Percentiles rank a stretch among this genome's conserved stretches.
Evolutionary conservation across 2,329 filamentous ascomycete genomes (phyloP).

Genomic region (Apiospora saccharicola): DNA sequence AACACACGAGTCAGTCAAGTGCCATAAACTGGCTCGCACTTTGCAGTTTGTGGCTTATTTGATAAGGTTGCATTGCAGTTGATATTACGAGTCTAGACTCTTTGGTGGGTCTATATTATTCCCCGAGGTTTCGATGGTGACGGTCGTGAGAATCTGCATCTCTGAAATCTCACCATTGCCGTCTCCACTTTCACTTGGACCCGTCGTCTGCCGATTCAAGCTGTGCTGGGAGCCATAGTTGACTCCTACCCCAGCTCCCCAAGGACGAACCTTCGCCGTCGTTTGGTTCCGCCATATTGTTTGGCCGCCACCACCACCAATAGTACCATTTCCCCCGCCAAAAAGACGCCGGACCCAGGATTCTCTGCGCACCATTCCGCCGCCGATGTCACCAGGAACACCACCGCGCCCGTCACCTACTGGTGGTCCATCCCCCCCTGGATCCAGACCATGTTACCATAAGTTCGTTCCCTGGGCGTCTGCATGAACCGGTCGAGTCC

Average conservation of each 20-base stretch:
- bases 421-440: background rate
- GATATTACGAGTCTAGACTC: background rate
- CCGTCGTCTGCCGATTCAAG: conserved; percentile 3
- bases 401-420: background rate
- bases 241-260: background rate
- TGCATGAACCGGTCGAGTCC: conserved; percentile 23
- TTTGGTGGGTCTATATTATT: background rate
- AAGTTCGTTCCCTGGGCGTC: background rate
- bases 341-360: background rate
- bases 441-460: conserved; percentile 22
- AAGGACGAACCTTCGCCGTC: background rate
- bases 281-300: background rate
- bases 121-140: conserved; percentile 1
- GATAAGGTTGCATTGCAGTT: background rate
- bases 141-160: conserved; percentile 13
- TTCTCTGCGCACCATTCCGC: background rate
- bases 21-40: background rate
- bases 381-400: too few species aligned
- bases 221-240: background rate
- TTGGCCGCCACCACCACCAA: background rate
- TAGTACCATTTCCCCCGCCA: background rate
- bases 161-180: background rate
- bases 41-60: background rate
- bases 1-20: background rate
- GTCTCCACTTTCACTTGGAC: background rate